Conservation (phyloP, 202 grass and related monocot species). For the Panicum virgatum region DNA sequence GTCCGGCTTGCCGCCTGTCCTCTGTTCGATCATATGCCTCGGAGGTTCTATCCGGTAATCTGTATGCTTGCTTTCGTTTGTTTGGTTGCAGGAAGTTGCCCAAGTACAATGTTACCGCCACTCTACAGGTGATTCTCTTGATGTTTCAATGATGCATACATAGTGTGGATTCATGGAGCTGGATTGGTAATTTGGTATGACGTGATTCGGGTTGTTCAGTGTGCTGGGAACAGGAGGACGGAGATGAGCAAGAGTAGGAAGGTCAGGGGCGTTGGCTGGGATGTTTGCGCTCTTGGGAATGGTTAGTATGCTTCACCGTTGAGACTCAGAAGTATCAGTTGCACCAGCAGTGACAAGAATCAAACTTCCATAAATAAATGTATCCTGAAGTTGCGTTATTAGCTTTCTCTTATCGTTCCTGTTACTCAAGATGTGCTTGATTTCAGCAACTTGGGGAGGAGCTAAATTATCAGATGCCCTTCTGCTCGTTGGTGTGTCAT, state of each 20-base stretch:
- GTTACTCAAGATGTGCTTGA: not conserved
- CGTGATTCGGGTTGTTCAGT: conserved; percentile 27
- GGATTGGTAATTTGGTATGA: not conserved
- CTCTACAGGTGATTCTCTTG: conserved; percentile 53
- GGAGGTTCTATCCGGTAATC: not conserved
- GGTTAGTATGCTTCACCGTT: conserved; percentile 29
- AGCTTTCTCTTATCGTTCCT: not conserved
- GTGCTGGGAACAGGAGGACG: conserved; percentile 81
- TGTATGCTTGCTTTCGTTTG: not conserved
- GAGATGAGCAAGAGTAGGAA: conserved; percentile 69
- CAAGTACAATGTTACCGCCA: conserved; percentile 74
- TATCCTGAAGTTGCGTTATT: not conserved
- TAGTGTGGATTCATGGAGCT: not conserved
- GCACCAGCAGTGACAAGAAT: not conserved
- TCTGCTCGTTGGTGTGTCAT: conserved; percentile 51
- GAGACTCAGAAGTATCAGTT: not conserved
- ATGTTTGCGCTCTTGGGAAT: conserved; percentile 68
- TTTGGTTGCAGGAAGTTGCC: conserved; percentile 59
- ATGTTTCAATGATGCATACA: not conserved
- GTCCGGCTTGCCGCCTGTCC: not conserved
- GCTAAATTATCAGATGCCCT: conserved; percentile 75
- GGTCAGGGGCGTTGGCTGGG: conserved; percentile 80
- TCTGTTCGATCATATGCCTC: conserved; percentile 1
- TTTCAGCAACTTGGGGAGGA: conserved; percentile 80
- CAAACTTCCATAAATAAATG: not conserved